Evolutionary conservation across 306 rosid species (phyloP).

Genomic region (Casuarina cunninghamiana): DNA sequence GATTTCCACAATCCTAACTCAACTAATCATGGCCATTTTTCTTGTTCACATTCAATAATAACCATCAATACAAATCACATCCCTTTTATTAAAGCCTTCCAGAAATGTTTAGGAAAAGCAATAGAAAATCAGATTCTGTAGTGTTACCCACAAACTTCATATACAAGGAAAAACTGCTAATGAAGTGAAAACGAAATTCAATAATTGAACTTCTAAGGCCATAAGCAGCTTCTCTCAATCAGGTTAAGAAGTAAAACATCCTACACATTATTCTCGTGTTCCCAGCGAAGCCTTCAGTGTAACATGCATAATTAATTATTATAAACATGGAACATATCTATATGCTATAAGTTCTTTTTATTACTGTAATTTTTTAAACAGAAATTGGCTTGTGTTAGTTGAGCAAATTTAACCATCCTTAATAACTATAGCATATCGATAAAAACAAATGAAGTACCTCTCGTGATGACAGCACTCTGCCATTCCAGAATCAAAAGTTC

Average conservation of each 20-base stretch:
- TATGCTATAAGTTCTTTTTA: constrained; percentile 3
- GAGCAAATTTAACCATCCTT: constrained; percentile 1
- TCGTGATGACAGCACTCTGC: constrained; percentile 95
- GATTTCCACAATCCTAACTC: background rate
- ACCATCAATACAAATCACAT: background rate
- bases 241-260: background rate
- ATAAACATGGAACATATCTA: background rate
- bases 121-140: background rate
- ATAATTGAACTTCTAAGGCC: background rate
- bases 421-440: background rate
- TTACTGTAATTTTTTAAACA: background rate
- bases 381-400: constrained; percentile 3
- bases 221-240: background rate
- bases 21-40: background rate
- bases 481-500: constrained; percentile 84
- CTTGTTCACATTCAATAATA: background rate
- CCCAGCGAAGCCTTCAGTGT: background rate
- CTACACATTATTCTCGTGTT: background rate
- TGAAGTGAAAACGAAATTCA: background rate
- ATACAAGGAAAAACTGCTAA: background rate
- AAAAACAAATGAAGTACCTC: constrained; percentile 50
- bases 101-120: background rate
- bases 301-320: background rate
- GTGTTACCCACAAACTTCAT: background rate
- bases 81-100: background rate